Evolutionary conservation across 1,284 basidiomycete species (phyloP), one percentile per base, ranked within the genome.

Genomic region (Malassezia furfur): DNA sequence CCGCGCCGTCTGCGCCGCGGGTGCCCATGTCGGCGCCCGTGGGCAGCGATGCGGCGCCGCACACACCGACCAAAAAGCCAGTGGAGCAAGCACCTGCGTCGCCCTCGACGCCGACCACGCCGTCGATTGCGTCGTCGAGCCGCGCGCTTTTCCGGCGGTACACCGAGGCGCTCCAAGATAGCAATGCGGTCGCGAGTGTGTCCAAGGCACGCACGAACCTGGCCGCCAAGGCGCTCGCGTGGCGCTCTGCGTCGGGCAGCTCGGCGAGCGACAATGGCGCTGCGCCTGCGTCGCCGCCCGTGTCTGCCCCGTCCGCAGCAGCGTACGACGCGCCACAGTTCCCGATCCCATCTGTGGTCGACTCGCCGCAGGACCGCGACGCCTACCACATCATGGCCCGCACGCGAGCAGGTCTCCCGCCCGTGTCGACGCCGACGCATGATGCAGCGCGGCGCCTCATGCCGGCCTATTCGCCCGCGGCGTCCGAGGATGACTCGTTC

Each of bases 131-230:
- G 40, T 30, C 22, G 28, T 9, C 31, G 12, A 21, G 50, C 2
- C 44, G 34, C 25, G 15, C 30, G 56, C 30, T 66, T 12, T 40
- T 66, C 37, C 61, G 59, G n/a, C 57, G 61, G 28, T 68, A 66
- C 25, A 63, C 66, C 21, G 66, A 71, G 30, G 68, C 66, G 3
- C 57, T 72, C 14, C 72, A 74, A 34, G 64, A 61, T 32, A 70
- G 67, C 46, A 66, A 74, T 39, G 64, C 70, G 5, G 70, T 66
- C 2, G 72, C 72, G 17, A 68, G 60, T 34, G 37, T 74, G 6
- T 66, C 67, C 39, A 74, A 74, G 47, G 65, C 64, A 1, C 62
- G 67, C 48, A 70, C 72, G 0, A 73, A 74, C 44, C 56, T 66
- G 22, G 67, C 66, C 2, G 72, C 70, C 12, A 68, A 64, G 48